Evolutionary conservation across 2,329 filamentous ascomycete genomes (phyloP).

Genomic region (Ciborinia camelliae): DNA sequence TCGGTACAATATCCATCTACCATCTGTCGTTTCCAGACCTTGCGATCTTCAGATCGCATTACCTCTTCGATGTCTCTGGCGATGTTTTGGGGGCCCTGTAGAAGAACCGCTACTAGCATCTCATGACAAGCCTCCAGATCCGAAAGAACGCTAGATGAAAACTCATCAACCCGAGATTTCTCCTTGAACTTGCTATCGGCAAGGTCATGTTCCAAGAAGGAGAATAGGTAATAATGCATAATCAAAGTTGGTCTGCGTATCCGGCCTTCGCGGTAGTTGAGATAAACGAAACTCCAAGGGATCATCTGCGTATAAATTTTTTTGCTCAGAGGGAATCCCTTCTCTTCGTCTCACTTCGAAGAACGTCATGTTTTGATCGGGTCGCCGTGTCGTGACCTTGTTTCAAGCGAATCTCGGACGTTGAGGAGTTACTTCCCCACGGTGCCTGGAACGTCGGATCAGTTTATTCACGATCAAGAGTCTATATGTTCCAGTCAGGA

Average conservation of each 20-base stretch:
- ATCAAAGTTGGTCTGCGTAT: slow-evolving; percentile 8
- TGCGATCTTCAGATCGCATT: background rate
- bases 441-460: background rate
- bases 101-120: slow-evolving; percentile 11
- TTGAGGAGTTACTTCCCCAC: background rate
- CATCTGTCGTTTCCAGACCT: background rate
- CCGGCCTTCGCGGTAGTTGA: background rate
- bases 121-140: slow-evolving; percentile 20
- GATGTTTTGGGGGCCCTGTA: slow-evolving; percentile 14
- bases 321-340: background rate
- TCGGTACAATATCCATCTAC: background rate
- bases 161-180: slow-evolving; percentile 16
- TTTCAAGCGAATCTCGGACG: slow-evolving; percentile 3
- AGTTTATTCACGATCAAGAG: background rate
- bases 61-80: background rate
- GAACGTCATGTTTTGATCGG: background rate
- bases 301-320: background rate
- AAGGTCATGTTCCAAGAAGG: slow-evolving; percentile 14
- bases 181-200: slow-evolving; percentile 3
- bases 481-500: background rate
- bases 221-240: slow-evolving; percentile 15
- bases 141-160: slow-evolving; percentile 10
- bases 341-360: background rate
- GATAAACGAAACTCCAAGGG: background rate
- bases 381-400: background rate